Evolutionary conservation across 495 filamentous ascomycete species (phyloP), one percentile per base, ranked within the genome.

Genomic region (Hypomontagnella monticulosa): DNA sequence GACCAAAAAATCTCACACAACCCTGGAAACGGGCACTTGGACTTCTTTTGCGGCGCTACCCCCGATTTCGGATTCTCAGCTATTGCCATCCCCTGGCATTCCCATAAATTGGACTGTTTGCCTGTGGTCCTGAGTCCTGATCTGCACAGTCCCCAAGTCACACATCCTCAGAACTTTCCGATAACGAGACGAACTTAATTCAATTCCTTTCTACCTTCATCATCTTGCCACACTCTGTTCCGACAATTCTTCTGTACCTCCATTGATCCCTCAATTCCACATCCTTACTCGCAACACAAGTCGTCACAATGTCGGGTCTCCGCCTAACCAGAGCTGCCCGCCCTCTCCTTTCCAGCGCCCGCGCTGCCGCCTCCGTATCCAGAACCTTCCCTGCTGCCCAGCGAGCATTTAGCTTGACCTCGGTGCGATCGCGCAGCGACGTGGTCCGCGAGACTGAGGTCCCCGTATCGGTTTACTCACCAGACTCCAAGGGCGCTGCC

Each of bases 361-460:
- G 64, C 62, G 63, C 63, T 41, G 60, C 70, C 32, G 57, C 66
- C 14, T 50, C 23, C n/a, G 20, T 60, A 19, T 73, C 77, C 40
- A 74, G 77, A 50, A 71, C 75, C 50, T 74, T 79, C 57, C 72
- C 74, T 44, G 70, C 75, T 3, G 76, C 79, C 20, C 73, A 72
- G 41, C 63, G 74, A 56, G 66, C 66, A 34, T 68, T 79, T 54
- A 78, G 57, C 34, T 60, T 79, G 50, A 75, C 78, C 3, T 37
- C 62, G 18, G 30, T 52, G 10, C 63, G 72, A 32, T 14, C 50
- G 27, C 73, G 57, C 57, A 73, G 53, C 52, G 79, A 80, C 51
- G 80, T 83, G 0, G 77, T 83, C 61, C 76, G 76, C 69, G 80
- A 83, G 73, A 81, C 77, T 20, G 80, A 82, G 63, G 71, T 83